Evolutionary conservation across 2,329 filamentous ascomycete species (phyloP).

Genomic region (Aureobasidium zeae): DNA sequence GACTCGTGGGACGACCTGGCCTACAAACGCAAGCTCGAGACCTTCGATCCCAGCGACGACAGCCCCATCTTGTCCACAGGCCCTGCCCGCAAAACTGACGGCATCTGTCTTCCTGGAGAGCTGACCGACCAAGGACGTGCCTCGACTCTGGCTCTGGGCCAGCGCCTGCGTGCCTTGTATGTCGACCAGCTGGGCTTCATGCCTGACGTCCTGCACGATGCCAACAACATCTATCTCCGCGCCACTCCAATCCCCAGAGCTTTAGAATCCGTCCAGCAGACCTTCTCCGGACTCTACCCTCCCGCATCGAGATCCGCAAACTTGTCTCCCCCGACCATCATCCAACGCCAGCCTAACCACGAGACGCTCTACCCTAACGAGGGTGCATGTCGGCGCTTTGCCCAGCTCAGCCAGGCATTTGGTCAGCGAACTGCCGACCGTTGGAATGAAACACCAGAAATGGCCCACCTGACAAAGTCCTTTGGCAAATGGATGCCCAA

Average conservation of each 20-base stretch:
- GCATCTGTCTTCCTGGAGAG: slow-evolving; percentile 55
- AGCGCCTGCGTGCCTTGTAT: slow-evolving; percentile 41
- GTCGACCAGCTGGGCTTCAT: slow-evolving; percentile 43
- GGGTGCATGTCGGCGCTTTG: slow-evolving; percentile 39
- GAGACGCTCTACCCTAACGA: slow-evolving; percentile 45
- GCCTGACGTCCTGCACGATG: slow-evolving; percentile 34
- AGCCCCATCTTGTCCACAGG: slow-evolving; percentile 57
- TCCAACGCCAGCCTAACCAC: slow-evolving; percentile 37
- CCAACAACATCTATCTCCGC: slow-evolving; percentile 37
- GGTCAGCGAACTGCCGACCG: slow-evolving; percentile 38
- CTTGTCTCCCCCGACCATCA: slow-evolving; percentile 37
- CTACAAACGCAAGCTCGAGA: slow-evolving; percentile 68
- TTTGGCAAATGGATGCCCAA: slow-evolving; percentile 81
- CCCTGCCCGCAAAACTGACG: slow-evolving; percentile 60
- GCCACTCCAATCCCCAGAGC: slow-evolving; percentile 43
- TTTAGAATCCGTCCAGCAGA: slow-evolving; percentile 42
- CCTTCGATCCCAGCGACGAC: slow-evolving; percentile 53
- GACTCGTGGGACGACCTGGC: slow-evolving; percentile 51
- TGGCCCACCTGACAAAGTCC: slow-evolving; percentile 69
- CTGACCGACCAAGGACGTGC: slow-evolving; percentile 42
- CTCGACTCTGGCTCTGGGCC: slow-evolving; percentile 40
- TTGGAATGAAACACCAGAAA: slow-evolving; percentile 58
- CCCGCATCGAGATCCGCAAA: slow-evolving; percentile 33
- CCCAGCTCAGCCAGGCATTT: slow-evolving; percentile 39
- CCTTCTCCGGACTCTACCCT: slow-evolving; percentile 42